Conservation (phyloP, 305 asterid species). For the Ilex paraguariensis region DNA sequence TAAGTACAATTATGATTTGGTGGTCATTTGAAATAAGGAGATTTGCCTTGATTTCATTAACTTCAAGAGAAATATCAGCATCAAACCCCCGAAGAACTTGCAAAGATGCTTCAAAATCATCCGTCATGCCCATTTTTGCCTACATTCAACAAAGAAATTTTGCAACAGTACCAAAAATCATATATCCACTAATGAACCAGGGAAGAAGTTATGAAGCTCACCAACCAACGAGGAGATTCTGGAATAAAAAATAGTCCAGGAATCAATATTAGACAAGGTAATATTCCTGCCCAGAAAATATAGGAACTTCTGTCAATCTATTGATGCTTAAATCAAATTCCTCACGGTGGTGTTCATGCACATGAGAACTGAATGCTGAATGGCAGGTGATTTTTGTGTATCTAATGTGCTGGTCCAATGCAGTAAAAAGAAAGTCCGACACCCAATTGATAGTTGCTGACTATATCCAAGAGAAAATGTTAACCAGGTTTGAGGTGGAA, state of each 20-base stretch:
- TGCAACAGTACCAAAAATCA: slow-evolving; percentile 18
- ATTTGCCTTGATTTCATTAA: slow-evolving; percentile 83
- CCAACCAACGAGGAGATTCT: slow-evolving; percentile 99
- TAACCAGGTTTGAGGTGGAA: too few species aligned
- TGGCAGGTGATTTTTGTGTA: too few species aligned
- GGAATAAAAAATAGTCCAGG: slow-evolving; percentile 95
- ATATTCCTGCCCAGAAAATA: slow-evolving; percentile 45
- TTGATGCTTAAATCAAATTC: too few species aligned
- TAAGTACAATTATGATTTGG: background rate
- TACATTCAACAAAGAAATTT: slow-evolving; percentile 21
- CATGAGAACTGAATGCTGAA: too few species aligned
- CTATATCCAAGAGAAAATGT: too few species aligned
- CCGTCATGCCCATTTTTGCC: slow-evolving; percentile 98
- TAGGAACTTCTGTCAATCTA: background rate
- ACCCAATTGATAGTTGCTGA: too few species aligned
- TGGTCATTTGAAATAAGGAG: background rate
- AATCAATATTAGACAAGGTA: slow-evolving; percentile 82
- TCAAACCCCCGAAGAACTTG: slow-evolving; percentile 98
- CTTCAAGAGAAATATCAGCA: slow-evolving; percentile 78
- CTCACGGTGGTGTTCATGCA: too few species aligned
- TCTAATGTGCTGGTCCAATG: too few species aligned
- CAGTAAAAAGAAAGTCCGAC: too few species aligned
- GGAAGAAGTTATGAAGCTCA: slow-evolving; percentile 35
- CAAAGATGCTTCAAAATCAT: slow-evolving; percentile 85
- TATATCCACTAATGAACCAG: slow-evolving; percentile 5